Percentiles rank a stretch among this genome's conserved stretches.
Evolutionary conservation across 306 rosid species (phyloP).

Genomic region (Casuarina cunninghamiana): DNA sequence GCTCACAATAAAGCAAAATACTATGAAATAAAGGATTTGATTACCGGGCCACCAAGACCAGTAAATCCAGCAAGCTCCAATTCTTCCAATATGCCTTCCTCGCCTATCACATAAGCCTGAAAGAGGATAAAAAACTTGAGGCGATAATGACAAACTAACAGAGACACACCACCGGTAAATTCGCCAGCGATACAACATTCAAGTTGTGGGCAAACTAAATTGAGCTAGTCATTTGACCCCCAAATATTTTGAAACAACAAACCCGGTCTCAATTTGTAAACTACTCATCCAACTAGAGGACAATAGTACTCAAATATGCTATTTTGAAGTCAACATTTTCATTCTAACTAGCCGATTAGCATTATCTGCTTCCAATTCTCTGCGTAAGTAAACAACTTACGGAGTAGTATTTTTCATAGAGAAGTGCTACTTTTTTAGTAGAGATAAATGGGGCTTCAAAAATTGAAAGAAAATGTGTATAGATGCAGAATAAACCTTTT

Average conservation of each 20-base stretch:
- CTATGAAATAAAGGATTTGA: conserved; percentile 1
- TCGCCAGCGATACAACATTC: background rate
- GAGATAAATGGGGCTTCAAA: background rate
- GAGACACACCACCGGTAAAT: background rate
- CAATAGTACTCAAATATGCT: background rate
- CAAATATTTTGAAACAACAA: background rate
- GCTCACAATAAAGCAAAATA: background rate
- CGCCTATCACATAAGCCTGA: conserved; percentile 91
- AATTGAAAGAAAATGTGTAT: background rate
- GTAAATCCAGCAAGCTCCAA: conserved; percentile 82
- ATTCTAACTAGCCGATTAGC: background rate
- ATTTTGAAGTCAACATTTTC: background rate
- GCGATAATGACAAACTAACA: conserved; percentile 3
- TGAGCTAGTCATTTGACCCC: background rate
- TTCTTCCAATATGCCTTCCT: conserved; percentile 85
- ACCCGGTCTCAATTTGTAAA: background rate
- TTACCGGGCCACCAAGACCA: conserved; percentile 92
- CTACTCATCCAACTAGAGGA: background rate
- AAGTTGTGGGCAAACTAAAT: background rate
- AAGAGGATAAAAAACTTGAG: conserved; percentile 15
- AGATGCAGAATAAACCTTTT: conserved; percentile 55
- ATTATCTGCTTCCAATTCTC: background rate
- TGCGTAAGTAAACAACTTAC: background rate
- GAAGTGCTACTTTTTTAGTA: background rate
- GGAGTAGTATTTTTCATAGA: background rate